Percentiles rank a stretch among this genome's conserved stretches.
Conservation (phyloP, 2,329 filamentous ascomycete species). For the Didymosphaeria variabile region DNA sequence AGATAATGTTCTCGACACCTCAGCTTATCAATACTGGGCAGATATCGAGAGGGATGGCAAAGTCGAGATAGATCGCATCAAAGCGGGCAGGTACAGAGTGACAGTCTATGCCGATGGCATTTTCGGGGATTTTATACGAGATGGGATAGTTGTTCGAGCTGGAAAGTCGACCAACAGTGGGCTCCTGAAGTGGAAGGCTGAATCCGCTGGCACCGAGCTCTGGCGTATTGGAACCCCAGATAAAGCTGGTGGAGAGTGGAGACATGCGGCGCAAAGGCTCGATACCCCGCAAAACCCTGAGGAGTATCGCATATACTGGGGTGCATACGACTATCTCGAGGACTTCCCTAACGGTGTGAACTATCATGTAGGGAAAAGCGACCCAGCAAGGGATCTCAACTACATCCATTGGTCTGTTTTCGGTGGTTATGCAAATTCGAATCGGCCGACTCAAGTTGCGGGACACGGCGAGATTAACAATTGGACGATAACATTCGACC, state of each 20-base stretch:
- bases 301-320: slow-evolving; percentile 68
- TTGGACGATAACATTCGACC: slow-evolving; percentile 14
- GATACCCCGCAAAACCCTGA: slow-evolving; percentile 57
- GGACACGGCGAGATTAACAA: slow-evolving; percentile 40
- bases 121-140: slow-evolving; percentile 67
- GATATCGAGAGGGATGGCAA: slow-evolving; percentile 55
- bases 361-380: slow-evolving; percentile 64
- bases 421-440: slow-evolving; percentile 60
- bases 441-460: slow-evolving; percentile 49
- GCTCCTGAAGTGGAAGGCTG: slow-evolving; percentile 58
- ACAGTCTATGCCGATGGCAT: slow-evolving; percentile 70
- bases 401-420: slow-evolving; percentile 72
- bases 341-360: slow-evolving; percentile 67
- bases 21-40: slow-evolving; percentile 69
- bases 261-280: slow-evolving; percentile 64
- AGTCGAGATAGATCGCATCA: slow-evolving; percentile 65
- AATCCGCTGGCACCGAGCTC: slow-evolving; percentile 64
- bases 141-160: slow-evolving; percentile 57
- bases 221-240: slow-evolving; percentile 71
- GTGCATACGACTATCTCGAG: slow-evolving; percentile 63
- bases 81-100: slow-evolving; percentile 67
- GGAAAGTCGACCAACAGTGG: slow-evolving; percentile 51
- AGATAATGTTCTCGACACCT: slow-evolving; percentile 64
- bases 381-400: slow-evolving; percentile 62
- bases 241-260: slow-evolving; percentile 66